Conservation (phyloP, 768 basidiomycete species). For the Suillus bovinus region DNA sequence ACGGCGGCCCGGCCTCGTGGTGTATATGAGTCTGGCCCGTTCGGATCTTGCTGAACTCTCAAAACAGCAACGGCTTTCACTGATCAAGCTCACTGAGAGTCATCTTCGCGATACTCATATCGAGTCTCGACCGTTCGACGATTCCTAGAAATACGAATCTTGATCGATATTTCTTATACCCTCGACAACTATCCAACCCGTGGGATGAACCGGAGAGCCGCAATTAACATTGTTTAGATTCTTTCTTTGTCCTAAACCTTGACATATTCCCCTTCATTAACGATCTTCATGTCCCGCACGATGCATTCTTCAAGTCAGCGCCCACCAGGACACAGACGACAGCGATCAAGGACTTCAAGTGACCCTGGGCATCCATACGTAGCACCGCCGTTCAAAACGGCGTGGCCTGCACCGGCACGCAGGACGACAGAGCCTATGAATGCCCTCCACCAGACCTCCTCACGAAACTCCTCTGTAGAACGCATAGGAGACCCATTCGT, state of each 20-base stretch:
- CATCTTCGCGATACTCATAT: neutral
- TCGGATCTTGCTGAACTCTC: neutral
- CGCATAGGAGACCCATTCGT: constrained; percentile 15
- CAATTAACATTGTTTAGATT: neutral
- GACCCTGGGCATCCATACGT: constrained; percentile 26
- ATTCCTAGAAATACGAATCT: neutral
- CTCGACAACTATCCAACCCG: neutral
- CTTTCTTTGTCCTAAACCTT: neutral
- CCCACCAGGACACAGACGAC: constrained; percentile 15
- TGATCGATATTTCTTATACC: neutral
- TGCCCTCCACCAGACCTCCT: constrained; percentile 12
- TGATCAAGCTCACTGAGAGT: neutral
- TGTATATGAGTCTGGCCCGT: too few relatives aligned
- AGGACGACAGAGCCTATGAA: constrained; percentile 20
- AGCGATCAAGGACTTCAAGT: constrained; percentile 19
- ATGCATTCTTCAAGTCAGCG: constrained; percentile 21
- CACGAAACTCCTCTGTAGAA: constrained; percentile 27
- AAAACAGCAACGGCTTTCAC: neutral
- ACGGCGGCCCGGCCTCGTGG: too few relatives aligned
- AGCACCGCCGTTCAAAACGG: constrained; percentile 24
- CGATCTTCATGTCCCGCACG: constrained; percentile 1
- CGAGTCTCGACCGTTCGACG: neutral
- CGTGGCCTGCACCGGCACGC: constrained; percentile 28
- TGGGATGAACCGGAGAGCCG: neutral
- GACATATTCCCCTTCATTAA: neutral